A percentile compares a stretch with the other conserved stretches of the same genome.
Evolutionary conservation across 345 rosid species (phyloP).

Genomic region (Pistacia atlantica): DNA sequence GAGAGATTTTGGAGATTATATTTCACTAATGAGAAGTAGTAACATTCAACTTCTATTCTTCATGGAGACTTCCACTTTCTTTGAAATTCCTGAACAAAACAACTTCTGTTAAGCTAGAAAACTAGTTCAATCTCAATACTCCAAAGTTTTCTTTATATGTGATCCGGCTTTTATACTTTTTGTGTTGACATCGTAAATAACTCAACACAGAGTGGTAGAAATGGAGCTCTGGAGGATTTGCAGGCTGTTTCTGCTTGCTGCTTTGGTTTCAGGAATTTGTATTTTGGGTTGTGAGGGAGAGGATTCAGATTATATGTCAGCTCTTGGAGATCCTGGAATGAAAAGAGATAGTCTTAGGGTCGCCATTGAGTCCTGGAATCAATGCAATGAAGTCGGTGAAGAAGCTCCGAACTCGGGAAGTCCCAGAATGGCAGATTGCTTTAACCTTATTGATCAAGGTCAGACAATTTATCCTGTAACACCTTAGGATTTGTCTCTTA

Average conservation of each 20-base stretch:
- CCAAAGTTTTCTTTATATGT: neutral
- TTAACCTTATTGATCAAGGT: constrained; percentile 28
- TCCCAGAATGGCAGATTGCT: constrained; percentile 42
- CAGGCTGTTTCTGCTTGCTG: neutral
- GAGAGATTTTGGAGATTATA: too few species aligned
- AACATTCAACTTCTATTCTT: neutral
- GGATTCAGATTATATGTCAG: constrained; percentile 23
- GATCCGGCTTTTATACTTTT: neutral
- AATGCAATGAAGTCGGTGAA: constrained; percentile 43
- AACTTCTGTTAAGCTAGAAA: neutral
- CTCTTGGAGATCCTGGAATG: constrained; percentile 41
- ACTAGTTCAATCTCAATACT: neutral
- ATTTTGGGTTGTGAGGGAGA: neutral
- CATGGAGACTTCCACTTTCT: neutral
- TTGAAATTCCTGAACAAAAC: neutral
- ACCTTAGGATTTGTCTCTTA: too few species aligned
- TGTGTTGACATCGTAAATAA: neutral
- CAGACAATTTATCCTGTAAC: too few species aligned
- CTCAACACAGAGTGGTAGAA: neutral
- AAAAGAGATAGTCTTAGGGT: constrained; percentile 33
- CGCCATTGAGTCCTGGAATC: constrained; percentile 41
- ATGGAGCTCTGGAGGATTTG: constrained; percentile 1
- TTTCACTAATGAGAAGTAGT: neutral
- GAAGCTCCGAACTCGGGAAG: constrained; percentile 35
- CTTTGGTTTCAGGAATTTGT: neutral